phyloP scores from a whole-genome alignment of 345 rosid species.

The Reutealis trisperma region DNA sequence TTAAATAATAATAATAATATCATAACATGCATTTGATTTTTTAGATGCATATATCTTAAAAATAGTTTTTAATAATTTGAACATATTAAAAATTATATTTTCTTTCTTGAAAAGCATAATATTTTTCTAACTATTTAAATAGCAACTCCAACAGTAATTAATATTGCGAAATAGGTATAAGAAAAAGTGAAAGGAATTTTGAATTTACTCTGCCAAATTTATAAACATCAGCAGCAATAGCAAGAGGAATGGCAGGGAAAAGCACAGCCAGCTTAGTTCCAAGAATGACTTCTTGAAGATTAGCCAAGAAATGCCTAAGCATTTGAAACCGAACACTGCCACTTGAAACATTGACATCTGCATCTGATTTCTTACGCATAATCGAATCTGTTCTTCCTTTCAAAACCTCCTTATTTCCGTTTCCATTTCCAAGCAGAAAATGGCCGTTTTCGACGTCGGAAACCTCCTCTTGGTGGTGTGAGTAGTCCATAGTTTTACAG shows the following conservation, averaged over 20 bases:
- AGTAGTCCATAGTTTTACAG: neutral
- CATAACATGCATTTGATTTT: too few species aligned
- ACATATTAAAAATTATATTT: too few species aligned
- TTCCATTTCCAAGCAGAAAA: neutral
- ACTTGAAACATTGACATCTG: constrained; percentile 22
- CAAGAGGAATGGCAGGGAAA: constrained; percentile 57
- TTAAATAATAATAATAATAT: too few species aligned
- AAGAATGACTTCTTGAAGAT: constrained; percentile 45
- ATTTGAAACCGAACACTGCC: constrained; percentile 30
- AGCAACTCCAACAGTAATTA: too few species aligned
- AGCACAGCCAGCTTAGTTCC: constrained; percentile 56
- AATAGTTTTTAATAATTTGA: too few species aligned
- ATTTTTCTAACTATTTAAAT: too few species aligned
- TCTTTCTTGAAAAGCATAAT: too few species aligned
- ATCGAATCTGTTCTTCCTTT: constrained; percentile 36
- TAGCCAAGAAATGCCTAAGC: constrained; percentile 27
- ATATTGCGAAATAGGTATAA: neutral
- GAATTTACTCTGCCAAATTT: constrained; percentile 45
- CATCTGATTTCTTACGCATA: constrained; percentile 42
- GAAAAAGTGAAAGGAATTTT: neutral
- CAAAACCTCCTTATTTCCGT: constrained; percentile 5
- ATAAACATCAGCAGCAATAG: constrained; percentile 43
- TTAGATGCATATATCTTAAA: too few species aligned
- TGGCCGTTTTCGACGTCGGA: constrained; percentile 26
- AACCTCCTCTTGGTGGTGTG: neutral